phyloP scores from a whole-genome alignment of 2,329 filamentous ascomycete genomes.

The Colletotrichum orbiculare region DNA sequence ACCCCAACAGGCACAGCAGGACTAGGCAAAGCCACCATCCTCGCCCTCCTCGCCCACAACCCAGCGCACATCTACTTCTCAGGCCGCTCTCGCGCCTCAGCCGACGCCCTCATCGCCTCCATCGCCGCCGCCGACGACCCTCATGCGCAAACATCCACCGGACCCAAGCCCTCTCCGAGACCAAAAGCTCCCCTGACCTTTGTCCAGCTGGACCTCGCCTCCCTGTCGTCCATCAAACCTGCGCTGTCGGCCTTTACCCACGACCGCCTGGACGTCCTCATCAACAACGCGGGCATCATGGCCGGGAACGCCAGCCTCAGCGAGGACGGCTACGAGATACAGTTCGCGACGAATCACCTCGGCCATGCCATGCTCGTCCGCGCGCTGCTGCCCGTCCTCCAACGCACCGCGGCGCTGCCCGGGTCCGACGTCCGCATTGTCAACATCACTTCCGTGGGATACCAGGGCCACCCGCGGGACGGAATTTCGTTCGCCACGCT shows the following conservation, averaged over 20 bases:
- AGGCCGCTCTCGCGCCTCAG: conserved; percentile 58
- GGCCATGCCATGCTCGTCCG: conserved; percentile 40
- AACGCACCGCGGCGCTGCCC: conserved; percentile 14
- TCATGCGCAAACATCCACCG: not conserved
- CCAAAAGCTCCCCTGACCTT: conserved; percentile 40
- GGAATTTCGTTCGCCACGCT: conserved; percentile 26
- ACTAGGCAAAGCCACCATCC: conserved; percentile 28
- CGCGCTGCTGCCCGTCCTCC: conserved; percentile 39
- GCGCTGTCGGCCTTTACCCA: conserved; percentile 35
- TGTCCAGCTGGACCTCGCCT: conserved; percentile 60
- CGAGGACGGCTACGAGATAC: conserved; percentile 41
- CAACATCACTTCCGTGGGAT: conserved; percentile 37
- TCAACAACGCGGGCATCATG: conserved; percentile 45
- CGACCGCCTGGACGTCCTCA: conserved; percentile 53
- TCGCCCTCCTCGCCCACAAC: conserved; percentile 47
- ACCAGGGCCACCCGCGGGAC: conserved; percentile 25
- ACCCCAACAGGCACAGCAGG: conserved; percentile 26
- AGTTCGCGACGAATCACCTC: conserved; percentile 41
- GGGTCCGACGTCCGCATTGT: conserved; percentile 28
- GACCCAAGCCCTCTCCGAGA: not conserved
- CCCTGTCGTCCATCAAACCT: conserved; percentile 55
- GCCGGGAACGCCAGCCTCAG: conserved; percentile 23
- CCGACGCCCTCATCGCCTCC: conserved; percentile 55
- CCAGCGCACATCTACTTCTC: conserved; percentile 66
- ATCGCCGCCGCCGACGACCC: not conserved